Evolutionary conservation across 202 grass and related monocot genomes (phyloP).

Genomic region (Schoenoplectus tabernaemontani): DNA sequence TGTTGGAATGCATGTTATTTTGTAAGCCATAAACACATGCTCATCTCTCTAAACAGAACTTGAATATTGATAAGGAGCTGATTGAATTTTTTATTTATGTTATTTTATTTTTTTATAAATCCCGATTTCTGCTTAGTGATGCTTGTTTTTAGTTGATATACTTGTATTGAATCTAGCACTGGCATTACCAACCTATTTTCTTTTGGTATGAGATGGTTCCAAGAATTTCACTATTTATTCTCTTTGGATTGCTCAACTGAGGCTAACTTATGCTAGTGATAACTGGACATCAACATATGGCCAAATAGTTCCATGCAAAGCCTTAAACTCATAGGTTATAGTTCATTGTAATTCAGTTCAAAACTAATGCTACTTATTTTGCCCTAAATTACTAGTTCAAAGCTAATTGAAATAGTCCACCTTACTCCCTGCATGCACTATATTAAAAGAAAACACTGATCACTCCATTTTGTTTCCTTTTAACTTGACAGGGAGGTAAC

Average conservation of each 20-base stretch:
- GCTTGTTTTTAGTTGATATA: background rate
- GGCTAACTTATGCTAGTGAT: background rate
- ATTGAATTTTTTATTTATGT: background rate
- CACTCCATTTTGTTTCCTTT: constrained; percentile 8
- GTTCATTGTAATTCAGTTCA: background rate
- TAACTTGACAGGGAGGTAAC: constrained; percentile 27
- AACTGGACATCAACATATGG: background rate
- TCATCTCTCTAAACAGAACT: background rate
- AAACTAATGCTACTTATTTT: background rate
- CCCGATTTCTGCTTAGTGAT: background rate
- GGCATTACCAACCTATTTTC: background rate
- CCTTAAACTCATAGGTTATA: background rate
- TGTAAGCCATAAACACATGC: background rate
- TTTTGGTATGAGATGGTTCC: background rate
- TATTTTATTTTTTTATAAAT: background rate
- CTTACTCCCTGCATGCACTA: background rate
- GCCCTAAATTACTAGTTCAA: too few relatives aligned
- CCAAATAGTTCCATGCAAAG: background rate
- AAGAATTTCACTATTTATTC: background rate
- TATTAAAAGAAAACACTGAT: background rate
- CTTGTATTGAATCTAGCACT: background rate
- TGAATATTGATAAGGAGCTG: background rate
- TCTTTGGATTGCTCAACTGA: background rate
- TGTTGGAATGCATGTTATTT: background rate
- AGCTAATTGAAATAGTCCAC: too few relatives aligned